These are phyloP conservation scores for Penicillium sp. DNA, from an alignment of 2,329 filamentous ascomycete genomes.

Conservation along the genomic window DNA sequence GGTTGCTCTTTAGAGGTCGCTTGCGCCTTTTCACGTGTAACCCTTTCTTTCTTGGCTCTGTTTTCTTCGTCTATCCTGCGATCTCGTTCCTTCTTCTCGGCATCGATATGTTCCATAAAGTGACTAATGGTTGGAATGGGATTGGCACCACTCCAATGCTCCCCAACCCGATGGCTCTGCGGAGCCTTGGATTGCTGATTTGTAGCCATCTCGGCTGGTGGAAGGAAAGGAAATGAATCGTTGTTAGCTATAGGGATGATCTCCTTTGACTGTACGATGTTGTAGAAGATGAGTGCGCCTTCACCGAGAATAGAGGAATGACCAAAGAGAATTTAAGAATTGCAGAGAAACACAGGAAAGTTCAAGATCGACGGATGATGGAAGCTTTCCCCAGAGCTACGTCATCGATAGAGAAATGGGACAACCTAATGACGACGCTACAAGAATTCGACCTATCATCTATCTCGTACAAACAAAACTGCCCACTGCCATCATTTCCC, in stretches of 20 bases:
- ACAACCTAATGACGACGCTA: constrained; percentile 15
- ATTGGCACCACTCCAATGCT: constrained; percentile 74
- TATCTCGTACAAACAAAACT: constrained; percentile 1
- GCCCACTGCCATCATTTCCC: background rate
- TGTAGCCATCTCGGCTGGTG: constrained; percentile 9
- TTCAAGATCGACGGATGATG: background rate
- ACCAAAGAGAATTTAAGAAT: background rate
- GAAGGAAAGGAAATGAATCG: background rate
- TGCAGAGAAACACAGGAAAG: background rate
- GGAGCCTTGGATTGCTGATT: constrained; percentile 10
- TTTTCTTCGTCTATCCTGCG: constrained; percentile 56
- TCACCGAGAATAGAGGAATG: background rate
- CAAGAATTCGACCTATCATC: background rate
- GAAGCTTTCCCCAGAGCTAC: constrained; percentile 16
- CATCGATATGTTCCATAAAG: constrained; percentile 70
- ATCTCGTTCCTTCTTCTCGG: constrained; percentile 68
- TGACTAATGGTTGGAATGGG: constrained; percentile 79
- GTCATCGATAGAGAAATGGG: constrained; percentile 18
- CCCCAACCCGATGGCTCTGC: constrained; percentile 43
- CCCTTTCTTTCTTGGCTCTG: constrained; percentile 25
- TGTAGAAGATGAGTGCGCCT: background rate
- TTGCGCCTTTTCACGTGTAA: constrained; percentile 22
- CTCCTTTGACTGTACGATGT: background rate
- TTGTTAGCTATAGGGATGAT: background rate
- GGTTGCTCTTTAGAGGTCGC: background rate